These are phyloP conservation scores for Yarrowia yakushimensis DNA, from an alignment of 805 yeast genomes.

Conservation along the genomic window DNA sequence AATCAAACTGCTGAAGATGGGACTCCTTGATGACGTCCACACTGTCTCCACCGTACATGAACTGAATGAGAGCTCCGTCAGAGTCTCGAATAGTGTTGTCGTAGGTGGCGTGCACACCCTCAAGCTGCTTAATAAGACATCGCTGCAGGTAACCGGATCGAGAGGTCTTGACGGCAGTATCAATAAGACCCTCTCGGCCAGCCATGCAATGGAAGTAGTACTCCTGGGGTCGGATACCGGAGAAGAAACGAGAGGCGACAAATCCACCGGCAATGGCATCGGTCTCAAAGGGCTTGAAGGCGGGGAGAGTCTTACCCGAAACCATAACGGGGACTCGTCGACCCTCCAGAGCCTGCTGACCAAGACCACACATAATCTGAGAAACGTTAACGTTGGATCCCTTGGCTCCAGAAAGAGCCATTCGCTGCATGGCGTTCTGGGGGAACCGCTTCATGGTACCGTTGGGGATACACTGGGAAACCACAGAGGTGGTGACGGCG, in stretches of 20 bases:
- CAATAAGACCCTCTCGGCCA: slow-evolving; percentile 99
- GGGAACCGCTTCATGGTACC: slow-evolving; percentile 97
- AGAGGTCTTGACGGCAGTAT: slow-evolving; percentile 98
- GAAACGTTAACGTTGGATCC: slow-evolving; percentile 98
- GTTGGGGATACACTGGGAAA: slow-evolving; percentile 87
- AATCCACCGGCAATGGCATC: slow-evolving; percentile 99
- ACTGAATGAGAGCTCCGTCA: slow-evolving; percentile 90
- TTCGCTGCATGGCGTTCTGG: slow-evolving; percentile 93
- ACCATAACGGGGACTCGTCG: slow-evolving; percentile 99
- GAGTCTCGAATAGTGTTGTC: slow-evolving; percentile 95
- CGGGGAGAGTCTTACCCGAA: slow-evolving; percentile 93
- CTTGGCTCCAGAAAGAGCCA: slow-evolving; percentile 99
- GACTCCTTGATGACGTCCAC: slow-evolving; percentile 93
- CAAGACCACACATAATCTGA: slow-evolving; percentile 98
- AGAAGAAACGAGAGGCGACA: slow-evolving; percentile 92
- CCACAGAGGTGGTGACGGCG: slow-evolving; percentile 90
- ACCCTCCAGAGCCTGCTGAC: slow-evolving; percentile 99
- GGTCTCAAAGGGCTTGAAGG: slow-evolving; percentile 94
- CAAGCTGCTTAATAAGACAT: slow-evolving; percentile 95
- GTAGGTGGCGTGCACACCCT: slow-evolving; percentile 91
- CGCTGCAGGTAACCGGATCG: slow-evolving; percentile 98
- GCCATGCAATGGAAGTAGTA: slow-evolving; percentile 99
- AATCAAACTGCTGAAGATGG: slow-evolving; percentile 86
- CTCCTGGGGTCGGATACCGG: slow-evolving; percentile 97
- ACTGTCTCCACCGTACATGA: slow-evolving; percentile 96